Base-by-base conservation (phyloP, 176 grass and related monocot genomes). In the Urochloa ruziziensis region DNA sequence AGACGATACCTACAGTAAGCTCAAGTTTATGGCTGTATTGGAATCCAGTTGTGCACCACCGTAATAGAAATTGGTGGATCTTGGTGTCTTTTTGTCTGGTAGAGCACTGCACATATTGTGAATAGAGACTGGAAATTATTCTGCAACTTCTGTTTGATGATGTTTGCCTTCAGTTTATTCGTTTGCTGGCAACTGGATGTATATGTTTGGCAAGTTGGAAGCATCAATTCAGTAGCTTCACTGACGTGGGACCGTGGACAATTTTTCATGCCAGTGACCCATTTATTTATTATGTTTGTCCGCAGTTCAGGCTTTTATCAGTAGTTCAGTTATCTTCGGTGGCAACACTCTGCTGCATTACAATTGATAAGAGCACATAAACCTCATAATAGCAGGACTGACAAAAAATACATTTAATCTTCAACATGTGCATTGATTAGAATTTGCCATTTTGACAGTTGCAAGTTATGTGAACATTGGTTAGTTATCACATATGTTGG, bases 131-230 rank as follows among this genome's bases (percentile, higher is more conserved):
- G 43, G 73, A 39, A 74, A 42, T 44, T 19, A 74, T 21, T 59
- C 23, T 25, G 27, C n/a, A 11, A 25, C n/a, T 28, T 3, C 6
- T 65, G 16, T 47, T 51, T 46, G 37, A 35, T 61, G 63, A 59
- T 79, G 51, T 54, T 40, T 23, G 28, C 4, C 63, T 53, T 73
- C 34, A 83, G 54, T 73, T 79, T 57, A 83, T 65, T 58, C 6
- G 40, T 49, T 71, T 65, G 56, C 46, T 17, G 80, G 34, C 24
- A 74, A 63, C 46, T 74, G 77, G 68, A 74, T 80, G 34, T 19
- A 44, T 83, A 37, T 51, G 57, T 44, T 80, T 74, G 84, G 12
- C 80, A 56, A 63, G 34, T 71, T 88, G 34, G 44, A 83, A 62
- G 35, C 28, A 15, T 72, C 59, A 28, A 4, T 46, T 74, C 42